Conservation (phyloP, 768 basidiomycete species). For the Mycena indigotica region DNA sequence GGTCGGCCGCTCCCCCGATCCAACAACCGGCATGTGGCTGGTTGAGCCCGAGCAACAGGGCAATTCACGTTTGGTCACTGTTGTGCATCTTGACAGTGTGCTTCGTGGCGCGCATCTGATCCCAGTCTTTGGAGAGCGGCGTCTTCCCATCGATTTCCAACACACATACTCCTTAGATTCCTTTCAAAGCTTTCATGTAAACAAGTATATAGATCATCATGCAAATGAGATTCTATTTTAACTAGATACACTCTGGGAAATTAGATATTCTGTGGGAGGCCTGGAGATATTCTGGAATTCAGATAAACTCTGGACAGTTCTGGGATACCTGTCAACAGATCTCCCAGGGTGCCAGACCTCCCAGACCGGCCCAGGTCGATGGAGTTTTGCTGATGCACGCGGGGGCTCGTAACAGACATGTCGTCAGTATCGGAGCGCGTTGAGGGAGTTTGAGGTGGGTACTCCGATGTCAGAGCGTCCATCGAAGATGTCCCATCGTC, state of each 20-base stretch:
- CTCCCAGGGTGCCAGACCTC: not conserved
- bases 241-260: not conserved
- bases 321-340: not conserved
- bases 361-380: not conserved
- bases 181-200: conserved; percentile 32
- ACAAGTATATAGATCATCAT: conserved; percentile 36
- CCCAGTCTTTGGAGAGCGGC: conserved; percentile 26
- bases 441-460: too few relatives aligned
- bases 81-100: conserved; percentile 33
- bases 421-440: too few relatives aligned
- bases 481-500: too few relatives aligned
- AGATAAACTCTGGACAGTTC: not conserved
- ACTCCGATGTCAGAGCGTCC: too few relatives aligned
- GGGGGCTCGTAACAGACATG: too few relatives aligned
- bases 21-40: conserved; percentile 30
- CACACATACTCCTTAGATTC: conserved; percentile 25
- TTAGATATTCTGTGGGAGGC: not conserved
- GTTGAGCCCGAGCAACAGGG: conserved; percentile 20
- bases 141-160: conserved; percentile 26
- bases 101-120: conserved; percentile 34
- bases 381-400: not conserved
- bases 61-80: not conserved
- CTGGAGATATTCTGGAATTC: not conserved
- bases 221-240: conserved; percentile 31
- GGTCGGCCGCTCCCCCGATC: conserved; percentile 18